Evolutionary conservation across 2,329 filamentous ascomycete genomes (phyloP), one percentile per base, ranked within the genome.

Genomic region (Nannizzia gypsea): DNA sequence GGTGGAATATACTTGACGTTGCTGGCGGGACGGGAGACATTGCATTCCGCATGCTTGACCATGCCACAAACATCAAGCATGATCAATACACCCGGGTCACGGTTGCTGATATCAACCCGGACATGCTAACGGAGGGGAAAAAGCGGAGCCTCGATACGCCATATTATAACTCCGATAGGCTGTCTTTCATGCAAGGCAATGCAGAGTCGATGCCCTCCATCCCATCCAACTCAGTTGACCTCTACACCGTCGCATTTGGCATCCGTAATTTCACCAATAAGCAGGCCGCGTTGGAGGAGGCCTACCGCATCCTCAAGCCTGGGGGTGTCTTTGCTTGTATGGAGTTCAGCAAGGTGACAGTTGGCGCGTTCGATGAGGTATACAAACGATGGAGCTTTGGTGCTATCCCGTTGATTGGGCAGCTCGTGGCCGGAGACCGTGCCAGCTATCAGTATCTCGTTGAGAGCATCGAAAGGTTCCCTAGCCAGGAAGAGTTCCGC

Each of bases 391-490:
- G 95, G 91, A 96, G 89, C 63, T 99, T 99, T 73, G 82, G 85
- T 62, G 90, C 90, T 11, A 99, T 99, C 65, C 93, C 93, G 0
- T 74, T 99, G 66, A 96, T 99, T 69, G 95, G 93, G 2, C 92
- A 99, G 76, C 71, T 99, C 62, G 91, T 99, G 15, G 92, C 93
- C 1, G 90, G 89, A 5, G 95, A 99, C 72, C 81, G 92, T 60
- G 92, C 95, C 69, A 96, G 90, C 72, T 99, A 99, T 74, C 93
- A 99, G 79, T 99, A 99, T 75, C 80, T 99, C 8, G 93, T 99
- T 8, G 93, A 99, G 80, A 96, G 91, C 73, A 99, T 99, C 73
- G 91, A 96, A 75, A 80, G 83, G 55, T 97, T 97, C 71, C 95
- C 93, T 0, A 86, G 79, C 66, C 95, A 99, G 77, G 81, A 84